Conservation (phyloP, 352 stramenopile genomes). For the Pythium brachiatum region DNA sequence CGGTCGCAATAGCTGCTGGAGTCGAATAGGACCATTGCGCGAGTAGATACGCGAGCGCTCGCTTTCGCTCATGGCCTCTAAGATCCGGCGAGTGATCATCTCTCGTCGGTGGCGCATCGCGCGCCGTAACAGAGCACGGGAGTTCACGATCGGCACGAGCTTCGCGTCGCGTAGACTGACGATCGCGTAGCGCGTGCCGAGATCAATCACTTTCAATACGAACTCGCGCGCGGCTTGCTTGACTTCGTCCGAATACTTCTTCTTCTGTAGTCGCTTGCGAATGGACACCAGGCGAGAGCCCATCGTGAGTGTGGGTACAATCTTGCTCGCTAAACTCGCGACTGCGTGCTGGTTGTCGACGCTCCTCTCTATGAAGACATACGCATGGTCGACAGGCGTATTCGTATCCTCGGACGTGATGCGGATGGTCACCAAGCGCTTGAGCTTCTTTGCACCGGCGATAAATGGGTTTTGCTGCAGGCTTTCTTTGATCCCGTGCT, state of each 20-base stretch:
- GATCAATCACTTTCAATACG: constrained; percentile 31
- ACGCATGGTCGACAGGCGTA: constrained; percentile 36
- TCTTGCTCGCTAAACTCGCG: constrained; percentile 52
- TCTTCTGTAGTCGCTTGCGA: constrained; percentile 51
- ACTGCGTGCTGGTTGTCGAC: constrained; percentile 36
- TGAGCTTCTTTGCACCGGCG: constrained; percentile 39
- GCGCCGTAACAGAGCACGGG: constrained; percentile 41
- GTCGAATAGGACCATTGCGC: constrained; percentile 38
- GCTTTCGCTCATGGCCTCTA: constrained; percentile 50
- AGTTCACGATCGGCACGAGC: constrained; percentile 42
- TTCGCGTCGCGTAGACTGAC: constrained; percentile 40
- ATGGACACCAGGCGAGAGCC: constrained; percentile 61
- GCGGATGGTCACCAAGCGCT: constrained; percentile 46
- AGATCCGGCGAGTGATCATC: constrained; percentile 35
- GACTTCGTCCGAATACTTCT: constrained; percentile 38
- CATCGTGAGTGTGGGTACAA: constrained; percentile 65
- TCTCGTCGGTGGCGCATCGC: constrained; percentile 51
- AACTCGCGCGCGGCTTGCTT: constrained; percentile 28
- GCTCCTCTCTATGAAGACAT: constrained; percentile 63
- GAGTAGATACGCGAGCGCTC: constrained; percentile 60
- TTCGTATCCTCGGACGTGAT: constrained; percentile 59
- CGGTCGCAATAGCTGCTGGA: constrained; percentile 38
- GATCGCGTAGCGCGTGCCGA: constrained; percentile 34
- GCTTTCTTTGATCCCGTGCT: constrained; percentile 64
- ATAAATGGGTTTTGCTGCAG: constrained; percentile 64